A percentile compares a stretch with the other conserved stretches of the same genome.
Evolutionary conservation across 2,329 filamentous ascomycete genomes (phyloP).

Genomic region (Diaporthe helianthi): DNA sequence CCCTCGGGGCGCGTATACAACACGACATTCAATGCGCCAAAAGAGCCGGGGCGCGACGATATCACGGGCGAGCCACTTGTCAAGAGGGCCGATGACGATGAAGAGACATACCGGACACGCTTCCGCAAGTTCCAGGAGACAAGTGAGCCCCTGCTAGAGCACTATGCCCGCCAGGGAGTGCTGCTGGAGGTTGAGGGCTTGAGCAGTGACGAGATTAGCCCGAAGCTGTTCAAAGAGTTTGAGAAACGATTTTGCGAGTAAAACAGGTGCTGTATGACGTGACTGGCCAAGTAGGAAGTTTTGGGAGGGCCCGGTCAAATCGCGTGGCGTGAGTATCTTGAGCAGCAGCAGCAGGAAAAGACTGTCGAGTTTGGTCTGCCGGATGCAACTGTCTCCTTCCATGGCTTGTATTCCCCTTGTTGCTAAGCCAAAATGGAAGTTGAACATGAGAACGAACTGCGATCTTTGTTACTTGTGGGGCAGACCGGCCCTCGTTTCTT

Average conservation of each 20-base stretch:
- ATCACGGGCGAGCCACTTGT: slow-evolving; percentile 86
- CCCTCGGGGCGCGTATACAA: slow-evolving; percentile 95
- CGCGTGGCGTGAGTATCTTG: neutral
- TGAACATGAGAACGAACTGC: neutral
- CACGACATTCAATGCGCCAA: slow-evolving; percentile 87
- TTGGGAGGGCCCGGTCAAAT: neutral
- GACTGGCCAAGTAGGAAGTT: neutral
- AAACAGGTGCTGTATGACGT: slow-evolving; percentile 2
- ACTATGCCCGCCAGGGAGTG: slow-evolving; percentile 85
- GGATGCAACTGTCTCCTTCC: neutral
- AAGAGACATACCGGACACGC: slow-evolving; percentile 83
- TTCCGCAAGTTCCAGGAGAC: slow-evolving; percentile 87
- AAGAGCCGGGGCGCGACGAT: slow-evolving; percentile 82
- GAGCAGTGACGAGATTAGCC: slow-evolving; percentile 93
- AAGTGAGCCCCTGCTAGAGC: slow-evolving; percentile 82
- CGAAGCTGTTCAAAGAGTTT: slow-evolving; percentile 86
- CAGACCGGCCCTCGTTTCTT: neutral
- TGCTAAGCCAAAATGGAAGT: neutral
- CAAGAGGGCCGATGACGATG: slow-evolving; percentile 84
- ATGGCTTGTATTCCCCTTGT: neutral
- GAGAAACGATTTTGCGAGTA: slow-evolving; percentile 70
- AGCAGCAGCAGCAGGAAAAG: neutral
- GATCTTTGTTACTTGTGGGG: neutral
- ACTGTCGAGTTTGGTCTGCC: neutral
- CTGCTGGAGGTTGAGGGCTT: slow-evolving; percentile 87